Base-by-base conservation (phyloP, 2,329 filamentous ascomycete genomes). In the Aspergillus phoenicis region DNA sequence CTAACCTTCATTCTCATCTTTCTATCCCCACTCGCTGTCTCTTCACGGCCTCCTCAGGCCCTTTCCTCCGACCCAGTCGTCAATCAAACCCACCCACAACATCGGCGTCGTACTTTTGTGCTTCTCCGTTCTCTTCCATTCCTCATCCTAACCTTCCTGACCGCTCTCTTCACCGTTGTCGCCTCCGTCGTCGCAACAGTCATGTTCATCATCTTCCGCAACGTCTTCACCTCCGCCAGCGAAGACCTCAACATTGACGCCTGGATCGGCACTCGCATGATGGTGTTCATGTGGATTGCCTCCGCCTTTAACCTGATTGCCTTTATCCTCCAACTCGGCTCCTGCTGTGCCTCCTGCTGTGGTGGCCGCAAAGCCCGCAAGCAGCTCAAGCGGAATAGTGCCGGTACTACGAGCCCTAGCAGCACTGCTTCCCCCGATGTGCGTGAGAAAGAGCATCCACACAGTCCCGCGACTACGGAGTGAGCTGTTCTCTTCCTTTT, bases 221-320 rank as follows among this genome's bases (percentile, higher is more conserved):
- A 91, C 62, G 91, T 91, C 58, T 87, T 96, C 68, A 87, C 87
- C 22, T 84, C 83, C 28, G 78, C 79, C 4, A 87, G 90, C 70
- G 83, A 84, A 2, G 87, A 91, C 60, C 81, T 97, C 56, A 95
- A 96, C 75, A 93, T 97, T 67, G 74, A 79, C 8, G 90, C 89
- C 3, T 78, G 83, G 3, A 80, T 96, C 36, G 93, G 93, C 5
- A 77, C 75, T 38, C 83, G 86, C 66, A 93, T 96, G 90, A 85
- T 96, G 70, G 89, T 80, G 0, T 96, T 96, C 72, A 94, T 96
- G 89, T 98, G 94, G 93, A 84, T 92, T 28, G 91, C 89, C 0
- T 84, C 87, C 0, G 85, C 82, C 0, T 85, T 89, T 62, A 85
- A 86, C 1, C 77, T 91, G 5, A 70, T 93, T 20, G 89, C 89